phyloP scores from a whole-genome alignment of 2,329 filamentous ascomycete species.

The Cercospora nicotianae region DNA sequence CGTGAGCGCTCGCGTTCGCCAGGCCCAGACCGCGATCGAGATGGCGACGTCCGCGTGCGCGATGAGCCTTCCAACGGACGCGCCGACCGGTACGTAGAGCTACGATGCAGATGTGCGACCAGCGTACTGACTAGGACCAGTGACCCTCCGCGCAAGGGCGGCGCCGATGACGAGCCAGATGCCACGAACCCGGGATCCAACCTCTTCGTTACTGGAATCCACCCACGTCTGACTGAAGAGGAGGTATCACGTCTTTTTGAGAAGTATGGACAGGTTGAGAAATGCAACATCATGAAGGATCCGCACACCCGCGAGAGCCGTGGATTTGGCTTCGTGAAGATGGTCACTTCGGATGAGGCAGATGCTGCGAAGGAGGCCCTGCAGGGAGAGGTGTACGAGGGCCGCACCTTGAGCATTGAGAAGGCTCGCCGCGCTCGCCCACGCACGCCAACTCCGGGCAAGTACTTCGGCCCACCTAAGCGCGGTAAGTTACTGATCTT shows the following conservation, averaged over 20 bases:
- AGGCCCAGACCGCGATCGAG: constrained; percentile 49
- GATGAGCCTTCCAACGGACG: constrained; percentile 65
- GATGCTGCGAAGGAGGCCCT: constrained; percentile 96
- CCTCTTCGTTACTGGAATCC: constrained; percentile 97
- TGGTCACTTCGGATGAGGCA: constrained; percentile 91
- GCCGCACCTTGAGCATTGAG: constrained; percentile 95
- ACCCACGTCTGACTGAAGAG: constrained; percentile 83
- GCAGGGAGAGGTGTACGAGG: constrained; percentile 92
- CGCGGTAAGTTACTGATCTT: constrained; percentile 46
- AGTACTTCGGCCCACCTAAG: constrained; percentile 99
- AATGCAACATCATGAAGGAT: constrained; percentile 99
- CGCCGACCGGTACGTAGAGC: constrained; percentile 49
- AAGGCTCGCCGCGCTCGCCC: constrained; percentile 95
- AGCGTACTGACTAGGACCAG: constrained; percentile 7
- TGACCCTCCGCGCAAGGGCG: constrained; percentile 14
- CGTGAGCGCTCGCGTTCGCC: constrained; percentile 68
- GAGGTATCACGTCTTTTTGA: constrained; percentile 95
- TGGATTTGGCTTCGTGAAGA: constrained; percentile 99
- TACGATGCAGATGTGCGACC: neutral
- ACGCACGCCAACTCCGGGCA: constrained; percentile 93
- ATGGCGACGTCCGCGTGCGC: constrained; percentile 54
- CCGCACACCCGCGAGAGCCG: constrained; percentile 98
- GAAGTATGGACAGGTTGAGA: constrained; percentile 98
- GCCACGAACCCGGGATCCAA: constrained; percentile 93
- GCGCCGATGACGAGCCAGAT: constrained; percentile 62